Base-by-base conservation (phyloP, 257 asterid genomes). In the Forsythia suspensa region DNA sequence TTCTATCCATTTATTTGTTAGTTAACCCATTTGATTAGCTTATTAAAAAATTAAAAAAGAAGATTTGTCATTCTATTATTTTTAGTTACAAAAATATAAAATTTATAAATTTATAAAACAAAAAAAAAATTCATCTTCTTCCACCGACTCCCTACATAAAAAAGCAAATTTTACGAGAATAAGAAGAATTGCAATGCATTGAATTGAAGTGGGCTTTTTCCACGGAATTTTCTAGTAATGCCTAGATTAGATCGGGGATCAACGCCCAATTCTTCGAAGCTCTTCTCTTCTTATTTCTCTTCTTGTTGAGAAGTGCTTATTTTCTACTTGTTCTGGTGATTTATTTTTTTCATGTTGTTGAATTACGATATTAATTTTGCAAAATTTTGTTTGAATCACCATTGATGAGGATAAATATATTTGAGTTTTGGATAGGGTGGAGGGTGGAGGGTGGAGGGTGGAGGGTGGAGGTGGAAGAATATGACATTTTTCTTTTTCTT, bases 161-260 rank as follows among this genome's bases (percentile, higher is more conserved):
- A 59, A 61, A 66, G 72, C 41, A 55, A 11, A 29, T 37, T 29
- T 15, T 76, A 96, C 96, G 3, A 96, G 94, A 67, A 96, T 91
- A 6, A 92, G 94, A 40, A 98, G 97, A 71, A 94, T 91, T 15
- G 97, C 98, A 11, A 81, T 93, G 39, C 85, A 88, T 80, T 94
- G 99, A 51, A 96, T 92, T 2, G 94, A 97, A 65, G 98, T 92
- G 6, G 99, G 99, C 20, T 29, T 88, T 94, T 15, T 88, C 87
- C 18, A 96, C 88, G 71, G 83, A 83, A 83, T 90, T 96, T 82
- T 94, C 91, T 21, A 81, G 73, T 12, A 96, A 81, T 9, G 98
- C 99, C 39, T 92, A 96, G 69, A 90, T 51, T 44, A 96, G 90
- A 81, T 29, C 99, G 98, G 68, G 92, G 69, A 70, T 96, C 98